Base-by-base conservation (phyloP, 768 basidiomycete genomes). In the Lactarius vividus region DNA sequence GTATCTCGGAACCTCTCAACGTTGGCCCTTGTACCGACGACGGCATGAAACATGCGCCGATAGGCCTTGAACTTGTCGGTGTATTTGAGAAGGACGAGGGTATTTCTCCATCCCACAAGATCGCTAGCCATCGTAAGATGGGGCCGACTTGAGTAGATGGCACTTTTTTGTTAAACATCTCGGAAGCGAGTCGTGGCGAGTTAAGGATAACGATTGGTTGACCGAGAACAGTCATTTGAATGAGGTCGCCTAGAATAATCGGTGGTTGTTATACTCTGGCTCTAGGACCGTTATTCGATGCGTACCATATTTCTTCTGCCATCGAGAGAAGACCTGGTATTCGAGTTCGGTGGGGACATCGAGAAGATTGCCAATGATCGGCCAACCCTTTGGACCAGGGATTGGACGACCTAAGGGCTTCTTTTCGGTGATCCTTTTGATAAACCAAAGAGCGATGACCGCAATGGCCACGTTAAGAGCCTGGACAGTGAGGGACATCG, bases 121-220 rank as follows among this genome's bases (percentile, higher is more conserved):
- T 70, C 69, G 11, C 67, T 62, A 2, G 69, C 69, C 69, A 70
- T 72, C 8, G 69, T 63, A 9, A 72, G 57, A 18, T 67, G 63
- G 13, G 72, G 70, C 37, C 70, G 61, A 49, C 66, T 66, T 15
- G 70, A 74, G 68, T 74, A 72, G 23, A 73, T 67, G 8, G 69
- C 64, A 46, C 73, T 71, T 56, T 73, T 62, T 72, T 71, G 61
- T 72, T 69, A 11, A 74, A 62, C 52, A 74, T 70, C 0, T 74
- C 73, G 7, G 60, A 53, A 7, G 70, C 71, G 2, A 65, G 42
- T 49, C 68, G 54, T 3, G 64, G 63, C 2, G 71, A 70, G 63
- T 73, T 73, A 42, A 74, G 64, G 46, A 74, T 65, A 44, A 73
- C 58, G 7, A 72, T 64, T 1, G 69, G 68, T 29, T 67, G 68